Evolutionary conservation across 352 stramenopile species (phyloP).

Genomic region (Phytophthora tentaculata): DNA sequence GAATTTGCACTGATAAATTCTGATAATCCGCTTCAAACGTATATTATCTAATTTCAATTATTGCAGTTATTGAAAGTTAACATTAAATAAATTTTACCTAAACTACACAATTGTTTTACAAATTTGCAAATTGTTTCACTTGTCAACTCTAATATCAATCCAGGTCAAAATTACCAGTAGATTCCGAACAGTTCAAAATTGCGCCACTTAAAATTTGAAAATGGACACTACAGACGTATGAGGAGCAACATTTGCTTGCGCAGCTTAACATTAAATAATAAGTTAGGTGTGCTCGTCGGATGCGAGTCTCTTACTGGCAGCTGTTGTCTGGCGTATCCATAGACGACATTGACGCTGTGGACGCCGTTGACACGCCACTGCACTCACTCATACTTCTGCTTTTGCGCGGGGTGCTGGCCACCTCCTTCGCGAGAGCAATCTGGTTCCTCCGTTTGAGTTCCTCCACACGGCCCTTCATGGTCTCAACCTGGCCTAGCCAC

Average conservation of each 20-base stretch:
- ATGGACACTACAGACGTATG: neutral
- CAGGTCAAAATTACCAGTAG: too few species aligned
- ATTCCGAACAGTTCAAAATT: too few species aligned
- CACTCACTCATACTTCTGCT: constrained; percentile 44
- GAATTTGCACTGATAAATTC: too few species aligned
- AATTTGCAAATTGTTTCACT: too few species aligned
- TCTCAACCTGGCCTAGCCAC: constrained; percentile 40
- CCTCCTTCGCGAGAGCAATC: constrained; percentile 25
- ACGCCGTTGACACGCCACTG: constrained; percentile 41
- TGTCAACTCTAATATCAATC: too few species aligned
- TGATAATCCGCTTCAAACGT: too few species aligned
- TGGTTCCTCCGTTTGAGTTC: constrained; percentile 37
- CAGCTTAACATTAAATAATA: constrained; percentile 45
- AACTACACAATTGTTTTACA: too few species aligned
- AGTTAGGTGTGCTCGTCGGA: constrained; percentile 32
- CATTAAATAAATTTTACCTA: neutral
- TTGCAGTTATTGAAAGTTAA: neutral
- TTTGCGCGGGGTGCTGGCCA: constrained; percentile 28
- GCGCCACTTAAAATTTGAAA: constrained; percentile 7
- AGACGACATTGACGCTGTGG: constrained; percentile 40
- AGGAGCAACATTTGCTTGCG: constrained; percentile 28
- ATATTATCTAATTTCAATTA: neutral
- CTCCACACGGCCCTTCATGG: constrained; percentile 40
- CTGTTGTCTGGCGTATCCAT: constrained; percentile 35
- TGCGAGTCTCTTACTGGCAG: constrained; percentile 26